Conservation (phyloP, 306 rosid species). For the Dryas octopetala region DNA sequence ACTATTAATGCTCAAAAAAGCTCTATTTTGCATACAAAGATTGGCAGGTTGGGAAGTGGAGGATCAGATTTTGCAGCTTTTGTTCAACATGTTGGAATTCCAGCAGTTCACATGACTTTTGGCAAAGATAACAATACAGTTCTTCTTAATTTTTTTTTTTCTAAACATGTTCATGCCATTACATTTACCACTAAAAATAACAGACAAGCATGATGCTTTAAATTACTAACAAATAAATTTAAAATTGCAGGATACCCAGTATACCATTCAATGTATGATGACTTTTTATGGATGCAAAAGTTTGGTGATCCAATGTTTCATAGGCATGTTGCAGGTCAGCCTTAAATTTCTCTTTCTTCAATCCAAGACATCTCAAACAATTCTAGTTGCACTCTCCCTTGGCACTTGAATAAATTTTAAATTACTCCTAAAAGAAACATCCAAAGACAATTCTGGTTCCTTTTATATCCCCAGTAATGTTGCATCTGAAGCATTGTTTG, state of each 20-base stretch:
- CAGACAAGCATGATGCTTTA: not conserved
- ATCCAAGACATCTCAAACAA: too few species aligned
- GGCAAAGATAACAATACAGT: conserved; percentile 43
- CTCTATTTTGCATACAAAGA: conserved; percentile 30
- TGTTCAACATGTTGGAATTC: conserved; percentile 75
- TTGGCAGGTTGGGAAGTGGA: conserved; percentile 66
- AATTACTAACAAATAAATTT: not conserved
- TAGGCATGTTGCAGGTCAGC: conserved; percentile 76
- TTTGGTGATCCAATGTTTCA: conserved; percentile 75
- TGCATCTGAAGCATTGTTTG: too few species aligned
- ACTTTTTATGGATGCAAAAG: conserved; percentile 70
- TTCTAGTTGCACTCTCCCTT: not conserved
- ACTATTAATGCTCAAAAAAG: conserved; percentile 6
- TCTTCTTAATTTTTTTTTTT: too few species aligned
- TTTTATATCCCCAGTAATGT: too few species aligned
- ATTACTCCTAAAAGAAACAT: too few species aligned
- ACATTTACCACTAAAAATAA: too few species aligned
- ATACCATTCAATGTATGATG: conserved; percentile 76
- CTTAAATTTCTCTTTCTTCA: not conserved
- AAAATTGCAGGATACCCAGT: conserved; percentile 51
- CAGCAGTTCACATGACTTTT: conserved; percentile 46
- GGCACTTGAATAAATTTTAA: not conserved
- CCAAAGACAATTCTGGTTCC: too few species aligned
- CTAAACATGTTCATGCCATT: too few species aligned
- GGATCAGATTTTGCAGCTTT: conserved; percentile 70